These are phyloP conservation scores for Phialophora macrospora DNA, from an alignment of 2,329 filamentous ascomycete genomes.

Conservation along the genomic window DNA sequence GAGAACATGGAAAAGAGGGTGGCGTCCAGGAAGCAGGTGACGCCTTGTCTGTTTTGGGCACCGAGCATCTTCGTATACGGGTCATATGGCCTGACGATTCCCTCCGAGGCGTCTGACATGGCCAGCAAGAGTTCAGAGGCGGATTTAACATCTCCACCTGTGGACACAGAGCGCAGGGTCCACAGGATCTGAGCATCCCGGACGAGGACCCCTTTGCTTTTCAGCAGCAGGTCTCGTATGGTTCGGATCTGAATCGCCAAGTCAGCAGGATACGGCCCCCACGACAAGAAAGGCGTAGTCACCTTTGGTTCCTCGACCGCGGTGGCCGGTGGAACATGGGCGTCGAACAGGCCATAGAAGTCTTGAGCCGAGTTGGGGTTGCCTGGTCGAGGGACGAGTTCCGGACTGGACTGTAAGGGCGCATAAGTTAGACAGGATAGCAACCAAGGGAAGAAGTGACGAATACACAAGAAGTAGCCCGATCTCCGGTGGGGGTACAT, in stretches of 20 bases:
- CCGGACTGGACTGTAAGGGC: constrained; percentile 31
- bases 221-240: constrained; percentile 58
- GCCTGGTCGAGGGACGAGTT: constrained; percentile 24
- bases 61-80: constrained; percentile 75
- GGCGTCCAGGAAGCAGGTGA: constrained; percentile 94
- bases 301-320: constrained; percentile 37
- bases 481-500: constrained; percentile 26
- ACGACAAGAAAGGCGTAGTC: neutral
- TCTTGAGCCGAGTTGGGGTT: constrained; percentile 34
- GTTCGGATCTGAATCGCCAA: constrained; percentile 52
- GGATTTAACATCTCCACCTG: constrained; percentile 71
- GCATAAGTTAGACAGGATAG: constrained; percentile 22
- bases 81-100: constrained; percentile 75
- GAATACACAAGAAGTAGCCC: constrained; percentile 30
- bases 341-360: constrained; percentile 38
- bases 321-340: constrained; percentile 18
- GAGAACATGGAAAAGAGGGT: constrained; percentile 96
- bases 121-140: constrained; percentile 77
- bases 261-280: constrained; percentile 9
- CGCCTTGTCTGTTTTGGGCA: constrained; percentile 80
- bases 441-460: constrained; percentile 16
- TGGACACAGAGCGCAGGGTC: constrained; percentile 65
- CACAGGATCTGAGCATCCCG: constrained; percentile 67
- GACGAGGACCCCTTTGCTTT: constrained; percentile 60
- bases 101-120: constrained; percentile 79